Evolutionary conservation across 805 yeast genomes (phyloP), one percentile per base, ranked within the genome.

Genomic region (Sugiyamaella americana): DNA sequence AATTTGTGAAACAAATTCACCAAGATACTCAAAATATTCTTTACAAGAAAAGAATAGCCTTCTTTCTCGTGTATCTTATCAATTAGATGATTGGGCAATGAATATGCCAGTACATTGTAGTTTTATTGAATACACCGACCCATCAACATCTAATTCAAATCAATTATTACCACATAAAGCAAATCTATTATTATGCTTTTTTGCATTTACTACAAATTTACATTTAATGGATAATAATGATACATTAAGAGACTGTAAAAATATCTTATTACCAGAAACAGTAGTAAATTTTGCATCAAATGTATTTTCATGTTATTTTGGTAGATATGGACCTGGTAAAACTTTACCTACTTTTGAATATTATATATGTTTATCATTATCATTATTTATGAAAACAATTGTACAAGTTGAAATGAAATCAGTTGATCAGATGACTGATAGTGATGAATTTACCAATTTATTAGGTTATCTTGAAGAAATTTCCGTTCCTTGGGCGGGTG

Each of bases 341-440:
- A 26, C 49, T 13, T 30, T 43, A 21, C 47, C 46, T 10, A 40
- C 47, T 4, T 47, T 42, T 43, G 50, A 47, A 24, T 47, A 47
- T 29, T 47, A 19, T 22, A 16, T 47, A 11, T 34, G 50, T 35
- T 17, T 47, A 35, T 35, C 34, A 13, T 17, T 47, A 4, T 18
- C 50, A 23, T 17, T 43, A n/a, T 38, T 30, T 17, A 11, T 47
- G 6, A 42, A 43, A 26, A 30, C 21, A 5, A 17, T 36, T 18
- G 21, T 43, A 3, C 32, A 43, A n/a, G 46, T 24, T 16, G 43
- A 20, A 22, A 20, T 35, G 46, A 24, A 19, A 5, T 21, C 42
- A 13, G 13, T 13, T 3, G 41, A 35, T 5, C 18, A 45, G 11
- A 16, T 45, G 38, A 29, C 46, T 13, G 49, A 45, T 20, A 40